Percentiles rank a stretch among this genome's conserved stretches.
Conservation (phyloP, 1,139 yeast genomes). For the Pichia sp. region DNA sequence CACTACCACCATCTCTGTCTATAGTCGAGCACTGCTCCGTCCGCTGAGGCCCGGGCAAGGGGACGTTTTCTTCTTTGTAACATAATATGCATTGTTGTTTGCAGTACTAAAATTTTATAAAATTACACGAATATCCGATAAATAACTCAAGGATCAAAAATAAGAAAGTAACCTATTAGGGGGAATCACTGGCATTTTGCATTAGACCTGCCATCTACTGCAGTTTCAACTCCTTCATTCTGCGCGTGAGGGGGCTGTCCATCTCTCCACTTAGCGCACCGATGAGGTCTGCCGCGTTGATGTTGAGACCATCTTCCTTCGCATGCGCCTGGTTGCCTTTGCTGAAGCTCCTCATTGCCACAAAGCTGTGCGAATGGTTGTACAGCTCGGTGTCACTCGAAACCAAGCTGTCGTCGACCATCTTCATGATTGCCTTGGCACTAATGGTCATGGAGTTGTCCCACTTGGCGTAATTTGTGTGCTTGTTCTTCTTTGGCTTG, state of each 20-base stretch:
- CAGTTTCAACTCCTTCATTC: slow-evolving; percentile 10
- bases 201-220: not conserved
- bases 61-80: too few species aligned
- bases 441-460: slow-evolving; percentile 35
- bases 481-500: slow-evolving; percentile 7
- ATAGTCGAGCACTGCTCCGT: too few species aligned
- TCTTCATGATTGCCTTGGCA: slow-evolving; percentile 33
- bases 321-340: not conserved
- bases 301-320: slow-evolving; percentile 18
- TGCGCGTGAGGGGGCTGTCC: slow-evolving; percentile 5
- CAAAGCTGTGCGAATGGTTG: slow-evolving; percentile 22
- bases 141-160: slow-evolving; percentile 1
- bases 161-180: not conserved
- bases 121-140: not conserved
- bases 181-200: slow-evolving; percentile 3
- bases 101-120: not conserved
- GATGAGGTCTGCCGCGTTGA: slow-evolving; percentile 30
- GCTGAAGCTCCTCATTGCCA: slow-evolving; percentile 11
- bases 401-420: slow-evolving; percentile 36
- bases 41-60: too few species aligned
- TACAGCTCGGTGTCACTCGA: slow-evolving; percentile 33
- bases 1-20: too few species aligned
- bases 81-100: not conserved
- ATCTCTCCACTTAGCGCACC: slow-evolving; percentile 21
- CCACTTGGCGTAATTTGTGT: slow-evolving; percentile 26